Conservation (phyloP, 805 yeast species). For the Candida stauntonica region DNA sequence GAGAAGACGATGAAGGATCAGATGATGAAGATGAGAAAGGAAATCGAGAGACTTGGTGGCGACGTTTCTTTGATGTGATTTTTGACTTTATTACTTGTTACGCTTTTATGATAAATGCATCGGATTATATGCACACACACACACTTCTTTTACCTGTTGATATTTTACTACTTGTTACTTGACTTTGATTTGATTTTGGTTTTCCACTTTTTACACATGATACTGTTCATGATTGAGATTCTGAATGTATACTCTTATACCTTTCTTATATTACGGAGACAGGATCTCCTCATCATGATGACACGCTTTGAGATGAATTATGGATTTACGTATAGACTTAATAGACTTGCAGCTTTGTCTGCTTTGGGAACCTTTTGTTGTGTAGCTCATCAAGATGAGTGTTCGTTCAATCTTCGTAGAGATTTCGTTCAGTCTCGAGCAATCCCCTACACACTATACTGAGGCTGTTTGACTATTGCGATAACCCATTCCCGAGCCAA, state of each 20-base stretch:
- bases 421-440: no score
- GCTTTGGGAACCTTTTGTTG: neutral
- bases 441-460: no score
- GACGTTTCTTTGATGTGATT: neutral
- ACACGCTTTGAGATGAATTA: conserved; percentile 5
- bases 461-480: no score
- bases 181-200: neutral
- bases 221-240: neutral
- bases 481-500: no score
- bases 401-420: no score
- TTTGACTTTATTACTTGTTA: neutral
- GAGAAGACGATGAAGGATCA: conserved; percentile 36
- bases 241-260: neutral
- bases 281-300: neutral
- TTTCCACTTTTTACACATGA: neutral
- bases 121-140: no score
- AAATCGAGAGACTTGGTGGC: conserved; percentile 24
- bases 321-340: conserved; percentile 13
- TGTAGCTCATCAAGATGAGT: no score
- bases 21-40: conserved; percentile 26
- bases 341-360: conserved; percentile 3
- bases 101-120: neutral
- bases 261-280: neutral
- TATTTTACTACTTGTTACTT: neutral
- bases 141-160: neutral